Conservation (phyloP, 2,329 filamentous ascomycete genomes). For the Talaromyces funiculosus region DNA sequence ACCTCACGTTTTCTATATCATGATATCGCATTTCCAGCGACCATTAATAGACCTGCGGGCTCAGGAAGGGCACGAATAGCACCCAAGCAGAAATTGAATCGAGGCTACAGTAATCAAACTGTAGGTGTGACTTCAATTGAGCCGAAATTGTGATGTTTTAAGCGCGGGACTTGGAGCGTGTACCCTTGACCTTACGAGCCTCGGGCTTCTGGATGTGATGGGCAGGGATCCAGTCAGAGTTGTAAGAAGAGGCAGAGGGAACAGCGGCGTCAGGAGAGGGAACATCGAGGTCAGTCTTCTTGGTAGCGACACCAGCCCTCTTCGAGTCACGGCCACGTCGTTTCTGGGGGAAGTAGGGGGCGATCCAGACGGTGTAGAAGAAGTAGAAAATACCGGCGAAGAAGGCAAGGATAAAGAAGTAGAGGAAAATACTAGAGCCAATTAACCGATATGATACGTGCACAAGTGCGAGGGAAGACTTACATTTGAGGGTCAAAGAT, state of each 20-base stretch:
- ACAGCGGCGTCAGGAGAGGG: constrained; percentile 51
- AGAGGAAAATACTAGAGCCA: constrained; percentile 79
- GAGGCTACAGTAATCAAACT: neutral
- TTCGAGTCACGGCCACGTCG: constrained; percentile 59
- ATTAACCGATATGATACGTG: constrained; percentile 9
- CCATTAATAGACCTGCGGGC: neutral
- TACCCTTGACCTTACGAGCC: constrained; percentile 55
- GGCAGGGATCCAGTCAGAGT: constrained; percentile 89
- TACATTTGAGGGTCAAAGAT: constrained; percentile 96
- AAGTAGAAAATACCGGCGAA: constrained; percentile 85
- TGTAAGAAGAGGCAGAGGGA: constrained; percentile 68
- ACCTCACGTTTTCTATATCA: neutral
- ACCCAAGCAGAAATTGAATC: neutral
- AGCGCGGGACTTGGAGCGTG: constrained; percentile 33
- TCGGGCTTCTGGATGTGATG: constrained; percentile 83
- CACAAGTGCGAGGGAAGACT: constrained; percentile 29
- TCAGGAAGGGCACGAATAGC: neutral
- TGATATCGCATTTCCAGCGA: constrained; percentile 6
- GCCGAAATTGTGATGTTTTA: constrained; percentile 16
- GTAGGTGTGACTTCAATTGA: neutral
- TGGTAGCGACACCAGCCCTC: constrained; percentile 55
- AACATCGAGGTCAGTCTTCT: constrained; percentile 54
- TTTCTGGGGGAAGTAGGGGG: constrained; percentile 87
- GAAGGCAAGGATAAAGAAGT: constrained; percentile 75
- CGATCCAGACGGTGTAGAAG: constrained; percentile 97